phyloP scores from a whole-genome alignment of 148 eudicot species.

The Rhododendron vialii region DNA sequence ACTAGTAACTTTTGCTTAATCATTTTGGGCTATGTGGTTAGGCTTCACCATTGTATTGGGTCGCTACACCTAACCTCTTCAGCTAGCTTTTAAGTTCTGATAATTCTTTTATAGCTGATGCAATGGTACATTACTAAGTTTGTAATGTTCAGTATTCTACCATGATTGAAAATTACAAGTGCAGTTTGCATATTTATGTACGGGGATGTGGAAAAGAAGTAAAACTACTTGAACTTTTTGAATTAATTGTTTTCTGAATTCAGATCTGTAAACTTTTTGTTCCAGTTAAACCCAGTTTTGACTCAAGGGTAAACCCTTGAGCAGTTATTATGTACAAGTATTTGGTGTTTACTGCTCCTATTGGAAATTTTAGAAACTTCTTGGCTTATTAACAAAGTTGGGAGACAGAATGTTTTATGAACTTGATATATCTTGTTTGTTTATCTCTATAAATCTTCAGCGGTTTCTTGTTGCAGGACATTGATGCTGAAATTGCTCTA shows the following conservation, averaged over 20 bases:
- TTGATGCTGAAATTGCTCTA: constrained; percentile 83
- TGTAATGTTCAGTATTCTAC: background rate
- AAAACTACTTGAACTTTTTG: background rate
- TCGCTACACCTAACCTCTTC: background rate
- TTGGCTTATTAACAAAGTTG: background rate
- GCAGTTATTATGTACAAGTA: background rate
- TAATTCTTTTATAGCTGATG: background rate
- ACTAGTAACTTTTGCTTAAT: background rate
- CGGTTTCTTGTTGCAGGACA: constrained; percentile 41
- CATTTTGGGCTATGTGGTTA: background rate
- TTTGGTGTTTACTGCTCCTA: background rate
- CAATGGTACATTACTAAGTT: background rate
- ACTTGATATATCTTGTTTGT: background rate
- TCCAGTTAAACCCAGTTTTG: background rate
- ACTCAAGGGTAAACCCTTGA: background rate
- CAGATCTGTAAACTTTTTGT: background rate
- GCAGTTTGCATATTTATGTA: background rate
- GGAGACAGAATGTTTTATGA: background rate
- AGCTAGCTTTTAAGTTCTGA: background rate
- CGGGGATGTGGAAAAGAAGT: background rate
- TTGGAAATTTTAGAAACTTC: background rate
- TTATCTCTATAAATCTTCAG: background rate
- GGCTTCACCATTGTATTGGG: background rate
- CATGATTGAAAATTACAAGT: background rate
- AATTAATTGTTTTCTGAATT: background rate